phyloP scores from a whole-genome alignment of 768 basidiomycete genomes.

The Lactifluus hygrophoroides region DNA sequence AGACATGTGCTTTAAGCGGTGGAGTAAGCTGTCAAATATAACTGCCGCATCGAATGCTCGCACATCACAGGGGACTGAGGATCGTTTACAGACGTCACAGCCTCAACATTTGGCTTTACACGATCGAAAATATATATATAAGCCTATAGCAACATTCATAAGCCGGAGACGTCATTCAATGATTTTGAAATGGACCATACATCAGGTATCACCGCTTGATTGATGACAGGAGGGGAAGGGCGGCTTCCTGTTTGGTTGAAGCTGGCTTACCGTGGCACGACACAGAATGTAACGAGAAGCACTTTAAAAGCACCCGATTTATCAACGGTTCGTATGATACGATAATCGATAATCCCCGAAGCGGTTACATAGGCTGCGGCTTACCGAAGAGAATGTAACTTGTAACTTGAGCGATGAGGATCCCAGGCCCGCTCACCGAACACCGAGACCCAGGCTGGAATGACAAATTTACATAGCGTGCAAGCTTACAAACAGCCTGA shows the following conservation, averaged over 20 bases:
- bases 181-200: not conserved
- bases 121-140: not conserved
- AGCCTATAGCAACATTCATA: not conserved
- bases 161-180: not conserved
- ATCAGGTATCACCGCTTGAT: not conserved
- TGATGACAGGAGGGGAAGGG: not conserved
- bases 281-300: constrained; percentile 1
- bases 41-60: not conserved
- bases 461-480: too few species aligned
- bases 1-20: not conserved
- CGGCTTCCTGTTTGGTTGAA: not conserved
- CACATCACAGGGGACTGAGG: not conserved
- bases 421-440: not conserved
- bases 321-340: not conserved
- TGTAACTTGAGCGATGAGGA: not conserved
- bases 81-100: not conserved
- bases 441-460: too few species aligned
- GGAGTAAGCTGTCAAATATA: not conserved
- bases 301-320: not conserved
- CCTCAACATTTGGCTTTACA: not conserved
- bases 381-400: not conserved
- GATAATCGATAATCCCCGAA: constrained; percentile 8
- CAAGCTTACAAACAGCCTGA: too few species aligned
- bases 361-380: not conserved
- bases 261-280: not conserved